A percentile compares a stretch with the other conserved stretches of the same genome.
phyloP scores from a whole-genome alignment of 140 eudicot species.

The Stevia rebaudiana region DNA sequence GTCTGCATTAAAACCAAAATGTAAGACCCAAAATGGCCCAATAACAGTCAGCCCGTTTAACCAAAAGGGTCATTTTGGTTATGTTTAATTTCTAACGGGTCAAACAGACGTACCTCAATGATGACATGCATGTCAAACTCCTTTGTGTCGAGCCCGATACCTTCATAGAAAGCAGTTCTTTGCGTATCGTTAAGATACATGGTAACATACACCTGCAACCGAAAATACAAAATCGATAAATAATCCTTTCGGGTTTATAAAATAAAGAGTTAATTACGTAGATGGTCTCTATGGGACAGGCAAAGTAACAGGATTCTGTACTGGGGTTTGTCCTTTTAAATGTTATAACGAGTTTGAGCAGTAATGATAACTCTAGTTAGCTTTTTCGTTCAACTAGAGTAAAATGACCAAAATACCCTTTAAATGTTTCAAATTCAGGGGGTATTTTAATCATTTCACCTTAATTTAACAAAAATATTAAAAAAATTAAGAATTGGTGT shows the following conservation, averaged over 20 bases:
- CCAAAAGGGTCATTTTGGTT: background rate
- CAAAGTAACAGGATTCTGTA: too few species aligned
- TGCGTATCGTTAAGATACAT: constrained; percentile 97
- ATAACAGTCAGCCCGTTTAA: background rate
- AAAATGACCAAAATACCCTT: too few species aligned
- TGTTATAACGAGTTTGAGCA: too few species aligned
- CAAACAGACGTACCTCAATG: constrained; percentile 66
- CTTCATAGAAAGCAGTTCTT: constrained; percentile 94
- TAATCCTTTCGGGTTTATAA: background rate
- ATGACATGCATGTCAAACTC: constrained; percentile 98
- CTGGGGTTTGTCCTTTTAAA: too few species aligned
- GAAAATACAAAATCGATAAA: constrained; percentile 2
- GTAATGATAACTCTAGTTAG: too few species aligned
- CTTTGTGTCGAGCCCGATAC: constrained; percentile 89
- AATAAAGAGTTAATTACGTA: background rate
- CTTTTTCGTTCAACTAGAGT: too few species aligned
- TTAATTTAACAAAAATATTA: too few species aligned
- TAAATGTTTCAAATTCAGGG: too few species aligned
- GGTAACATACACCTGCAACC: constrained; percentile 87
- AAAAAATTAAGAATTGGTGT: too few species aligned
- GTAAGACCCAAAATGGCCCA: background rate
- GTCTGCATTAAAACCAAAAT: constrained; percentile 49
- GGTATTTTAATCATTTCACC: too few species aligned
- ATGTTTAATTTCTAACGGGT: background rate
- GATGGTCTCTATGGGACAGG: too few species aligned